A percentile compares a stretch with the other conserved stretches of the same genome.
Evolutionary conservation across 2,329 filamentous ascomycete genomes (phyloP).

Genomic region (Parafenestella ontariensis): DNA sequence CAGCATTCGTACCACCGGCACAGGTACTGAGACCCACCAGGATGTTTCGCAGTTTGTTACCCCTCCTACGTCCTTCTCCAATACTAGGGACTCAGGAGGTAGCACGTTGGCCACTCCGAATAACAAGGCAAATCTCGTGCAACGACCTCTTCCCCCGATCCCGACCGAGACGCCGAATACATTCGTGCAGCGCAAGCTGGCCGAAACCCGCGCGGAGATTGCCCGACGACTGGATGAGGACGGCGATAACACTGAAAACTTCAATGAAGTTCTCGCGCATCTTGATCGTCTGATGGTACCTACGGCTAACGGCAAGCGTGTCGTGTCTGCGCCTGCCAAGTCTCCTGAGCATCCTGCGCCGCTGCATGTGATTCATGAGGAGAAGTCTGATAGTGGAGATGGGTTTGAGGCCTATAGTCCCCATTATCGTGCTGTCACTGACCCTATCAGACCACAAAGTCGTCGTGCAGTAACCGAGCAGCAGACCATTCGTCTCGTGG

Average conservation of each 20-base stretch:
- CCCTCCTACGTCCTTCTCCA: slow-evolving; percentile 59
- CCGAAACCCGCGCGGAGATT: slow-evolving; percentile 65
- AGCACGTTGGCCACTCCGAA: slow-evolving; percentile 37
- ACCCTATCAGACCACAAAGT: slow-evolving; percentile 46
- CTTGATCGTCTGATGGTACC: slow-evolving; percentile 64
- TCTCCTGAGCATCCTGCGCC: slow-evolving; percentile 39
- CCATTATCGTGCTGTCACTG: slow-evolving; percentile 53
- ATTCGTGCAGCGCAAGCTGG: slow-evolving; percentile 62
- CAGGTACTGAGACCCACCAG: slow-evolving; percentile 15
- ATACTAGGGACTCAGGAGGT: slow-evolving; percentile 43
- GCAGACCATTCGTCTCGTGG: slow-evolving; percentile 65
- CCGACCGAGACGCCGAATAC: slow-evolving; percentile 58
- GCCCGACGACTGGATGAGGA: slow-evolving; percentile 59
- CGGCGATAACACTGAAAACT: slow-evolving; percentile 57
- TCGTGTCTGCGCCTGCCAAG: slow-evolving; percentile 54
- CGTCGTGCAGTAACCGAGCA: slow-evolving; percentile 35
- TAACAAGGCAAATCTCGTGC: slow-evolving; percentile 38
- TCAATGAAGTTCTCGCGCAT: slow-evolving; percentile 67
- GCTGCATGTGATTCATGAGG: slow-evolving; percentile 62
- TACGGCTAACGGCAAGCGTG: slow-evolving; percentile 48
- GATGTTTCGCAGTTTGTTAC: slow-evolving; percentile 56
- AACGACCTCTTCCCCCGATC: slow-evolving; percentile 55
- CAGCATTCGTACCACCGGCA: slow-evolving; percentile 54
- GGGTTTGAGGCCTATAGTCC: slow-evolving; percentile 35
- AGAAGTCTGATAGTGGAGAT: slow-evolving; percentile 49